Conservation (phyloP, 2,329 filamentous ascomycete genomes). For the Claviceps spartinae region DNA sequence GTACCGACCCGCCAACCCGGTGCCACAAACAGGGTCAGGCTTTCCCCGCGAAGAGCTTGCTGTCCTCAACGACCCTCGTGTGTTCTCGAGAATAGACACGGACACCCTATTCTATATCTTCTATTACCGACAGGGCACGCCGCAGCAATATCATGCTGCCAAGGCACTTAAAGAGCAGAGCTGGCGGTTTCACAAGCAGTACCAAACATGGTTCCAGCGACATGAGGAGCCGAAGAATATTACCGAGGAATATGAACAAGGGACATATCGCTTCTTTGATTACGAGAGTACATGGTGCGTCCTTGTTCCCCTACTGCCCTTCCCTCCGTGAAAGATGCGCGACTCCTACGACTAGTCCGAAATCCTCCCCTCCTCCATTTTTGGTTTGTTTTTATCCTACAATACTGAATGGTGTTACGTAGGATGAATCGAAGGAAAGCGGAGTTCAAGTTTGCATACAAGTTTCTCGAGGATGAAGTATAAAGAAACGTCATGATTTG, state of each 20-base stretch:
- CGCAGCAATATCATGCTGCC: conserved; percentile 89
- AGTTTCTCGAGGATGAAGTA: conserved; percentile 91
- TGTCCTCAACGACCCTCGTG: conserved; percentile 78
- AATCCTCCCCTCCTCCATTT: no score
- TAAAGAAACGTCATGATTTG: conserved; percentile 14
- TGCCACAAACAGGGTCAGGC: conserved; percentile 59
- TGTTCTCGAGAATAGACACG: conserved; percentile 83
- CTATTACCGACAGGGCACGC: conserved; percentile 94
- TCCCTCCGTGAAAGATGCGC: not conserved
- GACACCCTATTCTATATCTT: conserved; percentile 98
- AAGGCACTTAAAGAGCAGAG: conserved; percentile 97
- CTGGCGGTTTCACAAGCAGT: conserved; percentile 99
- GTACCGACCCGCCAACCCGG: conserved; percentile 72
- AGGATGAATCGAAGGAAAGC: conserved; percentile 99
- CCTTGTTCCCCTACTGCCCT: not conserved
- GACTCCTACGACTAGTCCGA: not conserved
- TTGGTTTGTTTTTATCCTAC: conserved; percentile 1
- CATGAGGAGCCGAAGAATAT: conserved; percentile 98
- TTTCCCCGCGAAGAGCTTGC: conserved; percentile 88
- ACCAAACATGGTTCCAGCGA: conserved; percentile 97
- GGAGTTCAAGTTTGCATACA: conserved; percentile 97
- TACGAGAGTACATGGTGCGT: conserved; percentile 96
- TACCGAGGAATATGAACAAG: conserved; percentile 96
- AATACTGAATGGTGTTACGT: conserved; percentile 9
- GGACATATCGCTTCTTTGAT: conserved; percentile 97